phyloP scores from a whole-genome alignment of 768 basidiomycete genomes.

The Suillus subalutaceus region DNA sequence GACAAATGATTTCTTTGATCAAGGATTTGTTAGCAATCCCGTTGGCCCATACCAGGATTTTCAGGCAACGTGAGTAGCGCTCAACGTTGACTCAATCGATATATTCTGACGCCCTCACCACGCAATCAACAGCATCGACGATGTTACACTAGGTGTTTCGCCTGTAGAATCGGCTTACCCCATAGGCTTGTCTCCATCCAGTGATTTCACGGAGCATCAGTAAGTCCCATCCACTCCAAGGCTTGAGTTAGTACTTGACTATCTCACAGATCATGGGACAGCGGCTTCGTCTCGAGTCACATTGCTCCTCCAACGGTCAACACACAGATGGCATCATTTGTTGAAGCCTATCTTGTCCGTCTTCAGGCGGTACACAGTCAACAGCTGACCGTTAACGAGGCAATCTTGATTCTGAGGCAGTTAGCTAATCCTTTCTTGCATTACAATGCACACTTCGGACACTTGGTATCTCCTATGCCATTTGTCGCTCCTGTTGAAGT shows the following conservation, averaged over 20 bases:
- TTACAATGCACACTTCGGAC: background rate
- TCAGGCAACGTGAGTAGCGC: background rate
- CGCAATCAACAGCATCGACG: background rate
- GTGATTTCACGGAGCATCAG: background rate
- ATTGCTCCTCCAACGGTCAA: background rate
- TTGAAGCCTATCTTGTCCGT: background rate
- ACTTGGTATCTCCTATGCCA: background rate
- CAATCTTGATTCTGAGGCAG: background rate
- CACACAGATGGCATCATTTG: background rate
- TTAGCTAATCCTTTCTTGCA: background rate
- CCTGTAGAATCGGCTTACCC: background rate
- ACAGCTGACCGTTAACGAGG: constrained; percentile 2
- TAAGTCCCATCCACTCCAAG: background rate
- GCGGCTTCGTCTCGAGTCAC: background rate
- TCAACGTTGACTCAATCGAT: background rate
- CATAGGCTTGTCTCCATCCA: background rate
- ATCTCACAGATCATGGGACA: background rate
- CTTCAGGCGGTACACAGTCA: background rate
- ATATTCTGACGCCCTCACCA: background rate
- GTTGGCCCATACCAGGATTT: background rate
- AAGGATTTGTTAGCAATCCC: background rate
- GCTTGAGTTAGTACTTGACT: background rate
- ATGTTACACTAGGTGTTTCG: background rate
- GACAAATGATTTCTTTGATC: background rate
- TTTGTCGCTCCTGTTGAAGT: background rate